Percentiles rank a stretch among this genome's conserved stretches.
Conservation (phyloP, 2,329 filamentous ascomycete genomes). For the Bretziella fagacearum region DNA sequence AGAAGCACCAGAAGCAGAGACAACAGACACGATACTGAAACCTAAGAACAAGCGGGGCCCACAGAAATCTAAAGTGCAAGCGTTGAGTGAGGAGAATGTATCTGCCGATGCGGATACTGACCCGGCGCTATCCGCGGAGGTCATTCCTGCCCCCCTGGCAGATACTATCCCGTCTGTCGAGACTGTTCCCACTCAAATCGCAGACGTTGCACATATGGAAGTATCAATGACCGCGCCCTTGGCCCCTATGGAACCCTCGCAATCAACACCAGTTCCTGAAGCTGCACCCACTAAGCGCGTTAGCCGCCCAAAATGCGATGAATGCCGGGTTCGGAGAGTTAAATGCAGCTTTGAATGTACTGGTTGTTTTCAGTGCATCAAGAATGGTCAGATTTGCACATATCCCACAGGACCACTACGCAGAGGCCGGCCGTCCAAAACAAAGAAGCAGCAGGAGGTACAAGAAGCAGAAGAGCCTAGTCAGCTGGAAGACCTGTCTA, state of each 20-base stretch:
- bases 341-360: constrained; percentile 29
- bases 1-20: not conserved
- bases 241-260: not conserved
- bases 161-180: too few relatives aligned
- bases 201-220: not conserved
- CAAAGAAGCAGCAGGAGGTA: not conserved
- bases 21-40: constrained; percentile 2
- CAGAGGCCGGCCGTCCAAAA: too few relatives aligned
- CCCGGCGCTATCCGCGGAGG: not conserved
- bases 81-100: constrained; percentile 5
- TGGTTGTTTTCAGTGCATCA: constrained; percentile 24
- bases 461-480: not conserved
- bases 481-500: not conserved
- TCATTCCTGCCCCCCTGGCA: not conserved
- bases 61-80: constrained; percentile 12
- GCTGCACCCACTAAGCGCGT: not conserved
- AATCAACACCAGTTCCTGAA: not conserved
- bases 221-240: not conserved
- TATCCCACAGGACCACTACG: constrained; percentile 20
- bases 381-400: constrained; percentile 22
- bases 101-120: not conserved
- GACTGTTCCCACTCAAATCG: too few relatives aligned
- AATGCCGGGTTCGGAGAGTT: constrained; percentile 23
- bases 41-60: constrained; percentile 14
- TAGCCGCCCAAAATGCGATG: constrained; percentile 14